phyloP scores from a whole-genome alignment of 306 rosid genomes.

The Pyrus betulifolia region DNA sequence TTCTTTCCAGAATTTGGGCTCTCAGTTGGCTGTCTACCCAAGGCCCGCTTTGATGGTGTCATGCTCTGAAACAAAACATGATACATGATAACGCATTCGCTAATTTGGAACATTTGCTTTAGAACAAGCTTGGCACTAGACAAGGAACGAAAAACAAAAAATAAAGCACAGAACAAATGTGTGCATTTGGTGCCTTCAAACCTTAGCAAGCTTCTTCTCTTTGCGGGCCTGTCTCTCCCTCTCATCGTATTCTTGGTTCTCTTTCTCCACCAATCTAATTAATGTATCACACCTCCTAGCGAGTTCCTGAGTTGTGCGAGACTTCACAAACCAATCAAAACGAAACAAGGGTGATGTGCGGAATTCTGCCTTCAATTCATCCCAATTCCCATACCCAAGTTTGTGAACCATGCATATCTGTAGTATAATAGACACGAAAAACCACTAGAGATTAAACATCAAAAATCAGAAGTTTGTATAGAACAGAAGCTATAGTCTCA shows the following conservation, averaged over 20 bases:
- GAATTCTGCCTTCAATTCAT: slow-evolving; percentile 91
- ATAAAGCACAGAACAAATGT: neutral
- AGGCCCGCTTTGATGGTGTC: slow-evolving; percentile 80
- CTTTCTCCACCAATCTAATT: slow-evolving; percentile 92
- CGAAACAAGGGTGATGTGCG: slow-evolving; percentile 97
- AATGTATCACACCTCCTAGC: slow-evolving; percentile 97
- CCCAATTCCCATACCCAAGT: slow-evolving; percentile 99
- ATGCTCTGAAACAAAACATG: slow-evolving; percentile 42
- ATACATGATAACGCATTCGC: neutral
- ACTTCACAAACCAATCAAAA: slow-evolving; percentile 98
- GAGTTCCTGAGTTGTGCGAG: slow-evolving; percentile 97
- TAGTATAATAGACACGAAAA: neutral
- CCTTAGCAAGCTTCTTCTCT: slow-evolving; percentile 99
- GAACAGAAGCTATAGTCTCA: neutral
- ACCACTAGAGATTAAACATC: neutral
- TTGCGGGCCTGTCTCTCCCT: slow-evolving; percentile 99
- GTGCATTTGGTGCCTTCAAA: slow-evolving; percentile 4
- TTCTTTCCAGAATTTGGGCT: slow-evolving; percentile 61
- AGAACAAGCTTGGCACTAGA: neutral
- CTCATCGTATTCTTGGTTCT: slow-evolving; percentile 93
- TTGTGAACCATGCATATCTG: slow-evolving; percentile 99
- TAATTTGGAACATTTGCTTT: neutral
- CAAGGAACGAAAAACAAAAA: neutral
- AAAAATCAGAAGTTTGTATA: neutral
- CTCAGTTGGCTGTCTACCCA: slow-evolving; percentile 62